Evolutionary conservation across 208 protist species (phyloP).

Genomic region (Trypanosoma theileri): DNA sequence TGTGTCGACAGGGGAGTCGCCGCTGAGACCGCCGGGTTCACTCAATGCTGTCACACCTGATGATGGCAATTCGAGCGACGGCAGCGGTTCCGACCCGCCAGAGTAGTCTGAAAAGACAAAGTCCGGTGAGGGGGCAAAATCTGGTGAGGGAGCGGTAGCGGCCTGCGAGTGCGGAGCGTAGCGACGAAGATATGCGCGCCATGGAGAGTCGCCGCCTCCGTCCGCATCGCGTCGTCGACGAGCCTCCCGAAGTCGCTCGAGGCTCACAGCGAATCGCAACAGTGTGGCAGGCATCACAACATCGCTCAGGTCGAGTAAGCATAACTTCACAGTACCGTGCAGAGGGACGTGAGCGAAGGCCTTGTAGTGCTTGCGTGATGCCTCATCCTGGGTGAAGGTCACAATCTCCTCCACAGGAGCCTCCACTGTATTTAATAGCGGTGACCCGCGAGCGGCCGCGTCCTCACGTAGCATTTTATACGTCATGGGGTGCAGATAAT

Average conservation of each 20-base stretch:
- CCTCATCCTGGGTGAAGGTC: conserved; percentile 68
- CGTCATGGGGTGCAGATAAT: conserved; percentile 78
- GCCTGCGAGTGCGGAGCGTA: conserved; percentile 26
- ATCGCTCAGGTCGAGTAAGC: conserved; percentile 62
- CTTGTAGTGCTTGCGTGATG: conserved; percentile 70
- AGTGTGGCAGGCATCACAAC: conserved; percentile 65
- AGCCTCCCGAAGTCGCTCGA: conserved; percentile 42
- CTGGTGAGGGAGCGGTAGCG: no score
- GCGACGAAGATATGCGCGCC: conserved; percentile 64
- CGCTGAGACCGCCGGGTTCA: conserved; percentile 47
- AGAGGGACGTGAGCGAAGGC: conserved; percentile 79
- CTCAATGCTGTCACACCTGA: conserved; percentile 28
- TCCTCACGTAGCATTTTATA: conserved; percentile 83
- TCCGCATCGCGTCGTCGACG: conserved; percentile 34
- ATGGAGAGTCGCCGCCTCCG: conserved; percentile 49
- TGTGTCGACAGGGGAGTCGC: conserved; percentile 49
- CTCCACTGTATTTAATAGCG: conserved; percentile 48
- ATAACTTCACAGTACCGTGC: conserved; percentile 75
- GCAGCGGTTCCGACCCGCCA: conserved; percentile 50
- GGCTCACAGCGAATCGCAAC: conserved; percentile 38
- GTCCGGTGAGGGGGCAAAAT: conserved; percentile 13
- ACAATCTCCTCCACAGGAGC: conserved; percentile 64
- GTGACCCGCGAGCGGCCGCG: conserved; percentile 42
- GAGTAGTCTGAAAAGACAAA: conserved; percentile 45
- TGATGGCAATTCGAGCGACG: conserved; percentile 57